Evolutionary conservation across 176 grass and related monocot species (phyloP), one percentile per base, ranked within the genome.

Genomic region (Musa itinerans): DNA sequence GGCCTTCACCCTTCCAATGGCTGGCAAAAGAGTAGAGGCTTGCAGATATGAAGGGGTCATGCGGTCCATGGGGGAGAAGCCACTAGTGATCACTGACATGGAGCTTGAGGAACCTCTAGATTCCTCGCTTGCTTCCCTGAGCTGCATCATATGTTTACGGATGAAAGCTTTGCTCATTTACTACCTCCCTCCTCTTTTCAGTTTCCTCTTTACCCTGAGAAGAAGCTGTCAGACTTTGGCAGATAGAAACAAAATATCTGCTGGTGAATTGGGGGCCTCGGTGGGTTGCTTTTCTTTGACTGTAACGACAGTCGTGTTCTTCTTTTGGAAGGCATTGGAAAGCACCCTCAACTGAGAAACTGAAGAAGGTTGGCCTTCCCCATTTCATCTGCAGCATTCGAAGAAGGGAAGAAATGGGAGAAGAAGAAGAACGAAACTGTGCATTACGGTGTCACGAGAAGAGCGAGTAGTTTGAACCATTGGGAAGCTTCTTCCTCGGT

Each of bases 11-110:
- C 75, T 54, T 71, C 78, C 85, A 51, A 78, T 75, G 12, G 80
- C 78, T 43, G 70, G 15, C 71, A 83, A 75, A 13, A 80, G 29
- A 75, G 79, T 70, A 52, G 82, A 76, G n/a, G 53, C 62, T 68
- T 81, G 81, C 22, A 81, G 64, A 63, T 82, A 84, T 25, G 76
- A 21, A 11, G 79, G 50, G 55, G 80, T 73, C 58, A 73, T 91
- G 78, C 70, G 74, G 82, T 90, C 91, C 91, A 90, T 90, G 74
- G 52, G 65, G 72, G 87, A 43, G 34, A 43, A 43, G 34, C 34
- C 34, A 43, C 4, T 43, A 43, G 34, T 43, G 4, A 43, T 43
- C 4, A 43, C 34, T 6, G 77, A 80, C 69, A 73, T 77, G 68
- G 84, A 75, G 29, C 79, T 86, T 57, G 75, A 78, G 54, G 61